Conservation (phyloP, 345 rosid genomes). For the Lepidium didymum region DNA sequence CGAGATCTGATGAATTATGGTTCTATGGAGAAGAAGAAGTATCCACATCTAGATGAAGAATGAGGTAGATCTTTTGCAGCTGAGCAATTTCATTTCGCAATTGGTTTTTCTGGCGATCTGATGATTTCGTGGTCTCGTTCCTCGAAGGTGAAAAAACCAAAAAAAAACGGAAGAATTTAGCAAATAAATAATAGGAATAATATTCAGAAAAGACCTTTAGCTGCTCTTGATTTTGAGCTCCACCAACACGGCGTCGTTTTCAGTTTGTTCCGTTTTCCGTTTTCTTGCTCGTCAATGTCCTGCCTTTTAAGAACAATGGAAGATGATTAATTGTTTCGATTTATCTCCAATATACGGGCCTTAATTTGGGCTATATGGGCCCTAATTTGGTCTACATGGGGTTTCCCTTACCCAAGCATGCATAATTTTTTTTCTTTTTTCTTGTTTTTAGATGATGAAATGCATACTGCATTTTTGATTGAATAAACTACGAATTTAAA, state of each 20-base stretch:
- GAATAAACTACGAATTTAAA: no score
- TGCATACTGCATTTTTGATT: no score
- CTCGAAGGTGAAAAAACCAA: not conserved
- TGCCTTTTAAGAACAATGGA: not conserved
- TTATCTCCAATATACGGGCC: not conserved
- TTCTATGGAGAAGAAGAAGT: not conserved
- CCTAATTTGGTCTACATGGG: not conserved
- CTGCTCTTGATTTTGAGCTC: not conserved
- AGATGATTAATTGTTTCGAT: not conserved
- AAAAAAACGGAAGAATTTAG: not conserved
- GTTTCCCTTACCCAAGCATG: not conserved
- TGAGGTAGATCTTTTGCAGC: not conserved
- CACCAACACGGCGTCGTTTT: not conserved
- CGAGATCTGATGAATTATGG: slow-evolving; percentile 17
- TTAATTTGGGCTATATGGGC: not conserved
- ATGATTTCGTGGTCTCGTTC: slow-evolving; percentile 13
- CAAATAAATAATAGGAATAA: not conserved
- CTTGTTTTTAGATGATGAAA: no score
- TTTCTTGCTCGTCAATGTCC: not conserved
- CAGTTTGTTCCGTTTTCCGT: not conserved
- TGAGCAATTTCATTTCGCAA: slow-evolving; percentile 7
- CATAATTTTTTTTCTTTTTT: not conserved
- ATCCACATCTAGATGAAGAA: slow-evolving; percentile 3
- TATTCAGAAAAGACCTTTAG: not conserved
- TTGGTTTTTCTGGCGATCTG: not conserved